These are phyloP conservation scores for Yarrowia osloensis DNA, from an alignment of 805 yeast genomes.

Conservation along the genomic window DNA sequence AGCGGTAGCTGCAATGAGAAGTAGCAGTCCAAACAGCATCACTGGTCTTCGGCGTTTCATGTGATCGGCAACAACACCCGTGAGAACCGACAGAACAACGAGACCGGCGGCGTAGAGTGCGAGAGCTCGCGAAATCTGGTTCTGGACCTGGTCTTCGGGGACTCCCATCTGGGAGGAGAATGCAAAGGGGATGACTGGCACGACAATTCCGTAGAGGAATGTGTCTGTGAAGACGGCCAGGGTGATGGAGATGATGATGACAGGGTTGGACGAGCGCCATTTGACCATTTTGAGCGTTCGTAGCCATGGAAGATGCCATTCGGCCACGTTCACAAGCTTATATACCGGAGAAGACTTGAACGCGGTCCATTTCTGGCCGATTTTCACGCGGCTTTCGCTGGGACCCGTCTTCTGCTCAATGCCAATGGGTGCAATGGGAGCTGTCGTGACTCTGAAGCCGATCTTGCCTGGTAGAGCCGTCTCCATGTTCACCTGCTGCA, in stretches of 20 bases:
- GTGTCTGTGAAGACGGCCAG: constrained; percentile 43
- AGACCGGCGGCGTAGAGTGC: constrained; percentile 43
- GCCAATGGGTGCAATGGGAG: constrained; percentile 1
- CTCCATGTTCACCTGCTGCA: background rate
- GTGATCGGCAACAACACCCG: constrained; percentile 41
- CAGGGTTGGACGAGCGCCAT: constrained; percentile 35
- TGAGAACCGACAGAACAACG: constrained; percentile 39
- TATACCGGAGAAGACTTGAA: background rate
- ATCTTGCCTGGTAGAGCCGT: background rate
- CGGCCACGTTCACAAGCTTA: background rate
- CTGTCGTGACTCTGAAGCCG: background rate
- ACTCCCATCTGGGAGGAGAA: constrained; percentile 39
- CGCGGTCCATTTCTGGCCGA: background rate
- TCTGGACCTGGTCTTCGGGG: constrained; percentile 37
- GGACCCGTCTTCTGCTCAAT: background rate
- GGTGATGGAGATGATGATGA: constrained; percentile 40
- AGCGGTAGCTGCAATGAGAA: constrained; percentile 41
- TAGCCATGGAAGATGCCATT: constrained; percentile 14
- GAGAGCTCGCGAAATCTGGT: constrained; percentile 38
- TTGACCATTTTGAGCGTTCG: constrained; percentile 17
- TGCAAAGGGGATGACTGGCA: constrained; percentile 44
- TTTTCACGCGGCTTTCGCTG: background rate
- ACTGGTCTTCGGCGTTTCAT: constrained; percentile 36
- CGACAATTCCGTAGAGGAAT: constrained; percentile 41
- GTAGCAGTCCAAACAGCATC: constrained; percentile 41